Evolutionary conservation across 371 early-diverging fungal species (phyloP), one percentile per base, ranked within the genome.

Genomic region (Mucor plumbeus): DNA sequence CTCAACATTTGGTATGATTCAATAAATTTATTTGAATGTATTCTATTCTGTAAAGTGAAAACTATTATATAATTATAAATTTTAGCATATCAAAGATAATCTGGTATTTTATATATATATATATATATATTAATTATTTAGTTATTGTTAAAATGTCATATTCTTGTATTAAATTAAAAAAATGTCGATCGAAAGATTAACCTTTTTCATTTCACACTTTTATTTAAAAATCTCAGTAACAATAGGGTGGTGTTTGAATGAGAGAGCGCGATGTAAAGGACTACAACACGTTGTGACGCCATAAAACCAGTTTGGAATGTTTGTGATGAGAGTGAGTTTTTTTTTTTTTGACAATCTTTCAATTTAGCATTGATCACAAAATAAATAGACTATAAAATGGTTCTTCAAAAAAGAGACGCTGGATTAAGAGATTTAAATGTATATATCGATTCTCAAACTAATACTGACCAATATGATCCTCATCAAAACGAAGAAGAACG

Each of bases 401-500:
- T 38, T 40, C 6, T 36, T 10, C 26, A 26, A 26, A 11, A 36
- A 41, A 65, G 56, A 63, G 71, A 71, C 59, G 41, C 57, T 14
- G 71, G 66, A 1, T 38, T 66, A 31, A 39, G 48, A 21, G 69
- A 72, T 33, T 21, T 75, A 11, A 39, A 65, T 35, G 61, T 69
- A 17, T 50, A 48, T 3, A 17, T 78, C 13, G 61, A 65, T 9
- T 54, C 65, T 33, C 63, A 75, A 40, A 72, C 55, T 0, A 69
- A 82, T 59, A 69, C 66, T 26, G 15, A 44, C 0, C 60, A 70
- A 34, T 83, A 79, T 53, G 79, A 83, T 69, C 83, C 83, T 7
- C 40, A 68, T 43, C 86, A 83, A 70, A 68, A 73, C 54, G 84
- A 87, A 68, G 74, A 73, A 26, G 83, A 86, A 39, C 80, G 86